Evolutionary conservation across 2,329 filamentous ascomycete species (phyloP).

Genomic region (Cyphellophora europaea): DNA sequence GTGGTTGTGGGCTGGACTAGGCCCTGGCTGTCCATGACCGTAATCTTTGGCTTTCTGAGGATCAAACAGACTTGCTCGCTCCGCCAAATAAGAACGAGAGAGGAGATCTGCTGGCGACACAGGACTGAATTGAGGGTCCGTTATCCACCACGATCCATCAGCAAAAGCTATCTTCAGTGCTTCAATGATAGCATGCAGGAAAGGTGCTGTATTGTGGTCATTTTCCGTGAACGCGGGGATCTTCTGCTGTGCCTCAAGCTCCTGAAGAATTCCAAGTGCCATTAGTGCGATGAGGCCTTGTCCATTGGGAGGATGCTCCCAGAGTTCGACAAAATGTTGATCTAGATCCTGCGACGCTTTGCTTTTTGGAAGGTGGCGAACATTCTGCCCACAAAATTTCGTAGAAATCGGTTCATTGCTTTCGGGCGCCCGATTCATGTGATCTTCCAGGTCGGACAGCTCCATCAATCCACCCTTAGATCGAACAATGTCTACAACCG

Average conservation of each 20-base stretch:
- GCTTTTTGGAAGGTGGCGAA: conserved; percentile 25
- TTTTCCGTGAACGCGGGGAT: conserved; percentile 60
- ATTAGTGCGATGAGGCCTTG: conserved; percentile 93
- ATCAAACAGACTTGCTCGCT: conserved; percentile 56
- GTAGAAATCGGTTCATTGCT: conserved; percentile 75
- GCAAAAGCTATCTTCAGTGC: conserved; percentile 81
- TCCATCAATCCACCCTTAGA: conserved; percentile 69
- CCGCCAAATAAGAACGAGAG: conserved; percentile 62
- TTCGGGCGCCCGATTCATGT: conserved; percentile 64
- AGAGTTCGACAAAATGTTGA: conserved; percentile 56
- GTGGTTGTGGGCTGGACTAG: conserved; percentile 69
- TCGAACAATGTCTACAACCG: conserved; percentile 66
- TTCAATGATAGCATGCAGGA: conserved; percentile 82
- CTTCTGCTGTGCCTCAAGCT: conserved; percentile 65
- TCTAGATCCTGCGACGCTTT: conserved; percentile 34
- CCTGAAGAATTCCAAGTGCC: conserved; percentile 83
- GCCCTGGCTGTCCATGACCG: conserved; percentile 51
- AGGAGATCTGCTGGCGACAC: conserved; percentile 68
- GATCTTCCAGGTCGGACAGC: conserved; percentile 69
- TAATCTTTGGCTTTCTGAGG: conserved; percentile 42
- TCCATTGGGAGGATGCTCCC: conserved; percentile 95
- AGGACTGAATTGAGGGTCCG: conserved; percentile 43
- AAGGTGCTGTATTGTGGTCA: conserved; percentile 73
- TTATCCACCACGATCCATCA: conserved; percentile 82
- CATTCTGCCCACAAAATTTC: conserved; percentile 59